Base-by-base conservation (phyloP, 352 stramenopile species). In the Hyaloperonospora brassicae region DNA sequence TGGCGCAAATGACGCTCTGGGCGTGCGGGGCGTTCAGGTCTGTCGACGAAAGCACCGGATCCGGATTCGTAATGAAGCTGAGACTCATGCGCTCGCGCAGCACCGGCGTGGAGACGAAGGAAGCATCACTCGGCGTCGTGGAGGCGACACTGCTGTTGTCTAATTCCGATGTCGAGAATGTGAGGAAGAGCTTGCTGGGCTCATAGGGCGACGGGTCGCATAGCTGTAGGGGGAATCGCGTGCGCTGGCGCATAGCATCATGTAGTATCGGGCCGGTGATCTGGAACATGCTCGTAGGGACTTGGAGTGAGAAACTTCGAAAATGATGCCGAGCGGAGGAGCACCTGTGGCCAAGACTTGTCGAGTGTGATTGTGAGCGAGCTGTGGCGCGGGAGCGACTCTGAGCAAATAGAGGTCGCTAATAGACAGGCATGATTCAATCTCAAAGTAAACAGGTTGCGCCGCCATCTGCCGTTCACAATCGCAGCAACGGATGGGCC, bases 11-110 rank as follows among this genome's bases (percentile, higher is more conserved):
- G 27, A 60, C 62, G 6, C 42, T 44, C 0, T 27, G 24, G 27
- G 50, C 14, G 5, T 47, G 56, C 1, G 50, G 31, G 22, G 43
- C 45, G 11, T 14, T 35, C 30, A 59, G 3, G 5, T 25, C 44
- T 9, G 52, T 17, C 12, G 24, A n/a, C 23, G 34, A 34, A 24
- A 47, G 23, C 17, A 41, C 44, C 12, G 38, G 30, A 30, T 66
- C 31, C 0, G 62, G 59, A 52, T 84, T 77, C 1, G 74, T 64
- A 54, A 86, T 86, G 54, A 86, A 86, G 56, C 71, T 76, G 25
- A 86, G 64, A 38, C 68, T 76, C 76, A 86, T 86, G 48, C 64
- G 67, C 31, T 73, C 53, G 12, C 49, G 53, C 14, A 66, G 47
- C 21, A 69, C 57, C 10, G 62, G 47, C 14, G 62, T 56, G 44